Evolutionary conservation across 768 basidiomycete species (phyloP).

Genomic region (Hirschioporus abietinus): DNA sequence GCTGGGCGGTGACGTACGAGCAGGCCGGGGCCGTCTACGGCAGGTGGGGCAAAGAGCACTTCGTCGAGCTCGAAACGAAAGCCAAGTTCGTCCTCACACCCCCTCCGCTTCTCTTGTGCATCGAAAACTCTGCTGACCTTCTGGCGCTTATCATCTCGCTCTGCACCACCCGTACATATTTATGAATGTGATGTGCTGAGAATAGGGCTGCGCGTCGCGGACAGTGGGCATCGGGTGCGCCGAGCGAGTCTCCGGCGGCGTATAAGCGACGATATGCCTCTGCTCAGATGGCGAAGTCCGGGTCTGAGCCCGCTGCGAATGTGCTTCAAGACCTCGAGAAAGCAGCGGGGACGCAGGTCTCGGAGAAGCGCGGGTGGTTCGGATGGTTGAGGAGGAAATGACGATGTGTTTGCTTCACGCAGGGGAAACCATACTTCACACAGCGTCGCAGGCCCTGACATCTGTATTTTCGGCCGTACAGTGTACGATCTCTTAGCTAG

Average conservation of each 20-base stretch:
- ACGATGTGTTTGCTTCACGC: no score
- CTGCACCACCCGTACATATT: no score
- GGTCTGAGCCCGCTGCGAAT: not conserved
- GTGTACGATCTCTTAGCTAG: no score
- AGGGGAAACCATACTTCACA: no score
- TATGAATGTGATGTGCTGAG: no score
- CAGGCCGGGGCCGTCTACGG: constrained; percentile 82
- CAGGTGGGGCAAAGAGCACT: constrained; percentile 54
- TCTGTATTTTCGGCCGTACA: no score
- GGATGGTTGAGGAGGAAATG: not conserved
- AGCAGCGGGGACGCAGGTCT: no score
- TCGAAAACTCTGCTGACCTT: no score
- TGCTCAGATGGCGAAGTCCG: not conserved
- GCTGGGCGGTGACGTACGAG: constrained; percentile 72
- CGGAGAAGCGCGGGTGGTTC: not conserved
- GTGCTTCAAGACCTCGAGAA: not conserved
- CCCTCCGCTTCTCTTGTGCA: not conserved
- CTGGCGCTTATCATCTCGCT: no score
- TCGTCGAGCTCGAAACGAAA: constrained; percentile 53
- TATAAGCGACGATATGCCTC: constrained; percentile 67
- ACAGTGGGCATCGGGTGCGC: constrained; percentile 61
- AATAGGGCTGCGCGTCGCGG: constrained; percentile 63
- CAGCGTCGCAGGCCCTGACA: not conserved
- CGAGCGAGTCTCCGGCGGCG: constrained; percentile 65
- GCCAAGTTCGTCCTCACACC: constrained; percentile 52